Conservation (phyloP, 148 eudicot species). For the Camellia lanceoleosa region DNA sequence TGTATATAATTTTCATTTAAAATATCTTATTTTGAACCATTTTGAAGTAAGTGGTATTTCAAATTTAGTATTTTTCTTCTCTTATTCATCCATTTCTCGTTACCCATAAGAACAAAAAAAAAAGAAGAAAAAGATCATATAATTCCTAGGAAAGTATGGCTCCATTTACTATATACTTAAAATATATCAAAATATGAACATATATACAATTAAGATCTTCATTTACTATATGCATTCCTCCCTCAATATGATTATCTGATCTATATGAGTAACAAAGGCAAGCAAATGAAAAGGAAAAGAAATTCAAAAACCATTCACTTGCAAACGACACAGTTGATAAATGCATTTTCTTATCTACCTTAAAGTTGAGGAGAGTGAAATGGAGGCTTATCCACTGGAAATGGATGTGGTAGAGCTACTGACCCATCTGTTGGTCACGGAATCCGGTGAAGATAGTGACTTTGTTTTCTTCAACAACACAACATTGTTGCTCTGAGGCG, state of each 20-base stretch:
- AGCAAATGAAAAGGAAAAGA: background rate
- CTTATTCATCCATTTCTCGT: no score
- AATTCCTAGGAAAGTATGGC: no score
- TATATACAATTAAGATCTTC: background rate
- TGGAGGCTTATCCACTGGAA: constrained; percentile 22
- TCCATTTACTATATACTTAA: no score
- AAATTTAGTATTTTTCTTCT: no score
- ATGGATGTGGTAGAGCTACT: constrained; percentile 36
- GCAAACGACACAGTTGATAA: background rate
- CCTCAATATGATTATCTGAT: background rate
- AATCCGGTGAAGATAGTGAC: constrained; percentile 29
- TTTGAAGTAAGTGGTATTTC: no score
- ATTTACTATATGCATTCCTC: background rate
- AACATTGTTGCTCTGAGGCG: constrained; percentile 24
- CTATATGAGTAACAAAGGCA: background rate
- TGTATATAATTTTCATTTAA: no score
- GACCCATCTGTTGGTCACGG: constrained; percentile 15
- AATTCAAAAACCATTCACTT: background rate
- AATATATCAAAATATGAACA: background rate
- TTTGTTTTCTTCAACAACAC: constrained; percentile 32
- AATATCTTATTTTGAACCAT: no score
- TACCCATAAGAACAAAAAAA: no score
- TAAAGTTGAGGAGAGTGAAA: background rate
- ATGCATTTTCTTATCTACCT: background rate
- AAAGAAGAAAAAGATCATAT: no score